Conservation (phyloP, 2,329 filamentous ascomycete species). For the Rhinocladiella similis region DNA sequence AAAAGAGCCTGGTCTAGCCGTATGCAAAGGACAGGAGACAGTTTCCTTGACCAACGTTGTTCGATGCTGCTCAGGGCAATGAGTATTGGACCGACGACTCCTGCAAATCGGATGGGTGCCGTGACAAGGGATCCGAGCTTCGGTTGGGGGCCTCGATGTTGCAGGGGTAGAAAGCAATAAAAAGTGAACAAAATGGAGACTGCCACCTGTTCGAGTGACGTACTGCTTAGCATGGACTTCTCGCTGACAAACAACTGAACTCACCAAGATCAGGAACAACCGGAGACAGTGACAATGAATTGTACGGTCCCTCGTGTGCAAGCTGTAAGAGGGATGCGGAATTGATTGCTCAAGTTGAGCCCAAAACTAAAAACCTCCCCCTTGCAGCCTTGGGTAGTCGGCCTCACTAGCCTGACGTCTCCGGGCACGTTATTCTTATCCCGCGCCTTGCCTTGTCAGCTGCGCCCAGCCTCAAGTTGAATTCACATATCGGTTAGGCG, state of each 20-base stretch:
- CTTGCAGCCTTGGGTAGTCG: background rate
- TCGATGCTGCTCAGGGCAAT: too few relatives aligned
- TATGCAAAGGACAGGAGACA: background rate
- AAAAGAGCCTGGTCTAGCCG: background rate
- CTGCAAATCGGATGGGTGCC: background rate
- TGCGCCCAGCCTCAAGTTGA: too few relatives aligned
- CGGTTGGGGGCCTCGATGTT: background rate
- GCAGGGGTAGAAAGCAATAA: background rate
- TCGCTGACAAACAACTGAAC: too few relatives aligned
- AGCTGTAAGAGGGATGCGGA: too few relatives aligned
- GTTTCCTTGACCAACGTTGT: background rate
- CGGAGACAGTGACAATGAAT: too few relatives aligned
- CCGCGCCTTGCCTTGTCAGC: background rate
- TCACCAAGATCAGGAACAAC: too few relatives aligned
- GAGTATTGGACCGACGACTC: background rate
- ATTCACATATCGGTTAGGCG: too few relatives aligned
- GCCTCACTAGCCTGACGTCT: background rate
- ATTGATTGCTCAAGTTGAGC: background rate
- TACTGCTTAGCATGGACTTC: too few relatives aligned
- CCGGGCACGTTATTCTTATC: background rate
- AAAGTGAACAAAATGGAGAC: background rate
- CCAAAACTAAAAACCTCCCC: background rate
- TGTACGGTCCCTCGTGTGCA: too few relatives aligned
- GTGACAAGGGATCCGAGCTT: background rate
- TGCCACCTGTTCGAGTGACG: background rate